Evolutionary conservation across 768 basidiomycete species (phyloP).

Genomic region (Boletus reticulatus): DNA sequence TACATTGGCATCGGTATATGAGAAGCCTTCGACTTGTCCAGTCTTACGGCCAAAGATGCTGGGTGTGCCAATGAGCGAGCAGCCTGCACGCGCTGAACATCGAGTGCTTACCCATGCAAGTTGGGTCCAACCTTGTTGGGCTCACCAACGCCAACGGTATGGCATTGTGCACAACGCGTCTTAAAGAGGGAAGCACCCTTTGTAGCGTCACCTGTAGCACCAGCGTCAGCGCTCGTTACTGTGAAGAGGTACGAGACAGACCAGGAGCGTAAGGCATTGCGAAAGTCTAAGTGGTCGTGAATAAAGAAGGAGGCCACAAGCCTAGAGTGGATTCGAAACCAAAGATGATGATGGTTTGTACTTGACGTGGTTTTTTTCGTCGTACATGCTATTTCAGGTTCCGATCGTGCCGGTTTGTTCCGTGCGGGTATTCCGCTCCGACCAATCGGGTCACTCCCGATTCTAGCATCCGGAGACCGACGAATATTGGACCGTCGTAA

Average conservation of each 20-base stretch:
- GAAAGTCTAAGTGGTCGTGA: conserved; percentile 4
- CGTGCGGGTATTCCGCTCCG: conserved; percentile 6
- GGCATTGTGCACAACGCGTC: conserved; percentile 93
- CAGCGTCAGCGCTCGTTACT: conserved; percentile 3
- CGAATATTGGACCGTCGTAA: no score
- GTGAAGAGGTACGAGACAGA: conserved; percentile 21
- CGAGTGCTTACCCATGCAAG: conserved; percentile 74
- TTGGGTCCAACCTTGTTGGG: conserved; percentile 93
- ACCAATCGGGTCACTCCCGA: conserved; percentile 23
- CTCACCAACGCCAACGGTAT: conserved; percentile 77
- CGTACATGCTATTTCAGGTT: conserved; percentile 17
- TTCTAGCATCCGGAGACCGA: background rate
- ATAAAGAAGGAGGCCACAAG: conserved; percentile 1
- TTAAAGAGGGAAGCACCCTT: conserved; percentile 98
- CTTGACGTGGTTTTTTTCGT: conserved; percentile 5
- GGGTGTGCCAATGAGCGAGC: conserved; percentile 1
- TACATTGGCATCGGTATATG: conserved; percentile 92
- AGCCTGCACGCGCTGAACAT: background rate
- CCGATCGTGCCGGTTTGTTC: conserved; percentile 32
- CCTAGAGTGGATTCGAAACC: background rate
- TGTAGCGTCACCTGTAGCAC: conserved; percentile 63
- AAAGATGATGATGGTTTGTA: background rate
- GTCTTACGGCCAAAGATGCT: conserved; percentile 85
- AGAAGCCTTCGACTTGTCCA: conserved; percentile 82
- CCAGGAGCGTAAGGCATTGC: conserved; percentile 45